Evolutionary conservation across 257 asterid genomes (phyloP), one percentile per base, ranked within the genome.

Genomic region (Ehretia macrophylla): DNA sequence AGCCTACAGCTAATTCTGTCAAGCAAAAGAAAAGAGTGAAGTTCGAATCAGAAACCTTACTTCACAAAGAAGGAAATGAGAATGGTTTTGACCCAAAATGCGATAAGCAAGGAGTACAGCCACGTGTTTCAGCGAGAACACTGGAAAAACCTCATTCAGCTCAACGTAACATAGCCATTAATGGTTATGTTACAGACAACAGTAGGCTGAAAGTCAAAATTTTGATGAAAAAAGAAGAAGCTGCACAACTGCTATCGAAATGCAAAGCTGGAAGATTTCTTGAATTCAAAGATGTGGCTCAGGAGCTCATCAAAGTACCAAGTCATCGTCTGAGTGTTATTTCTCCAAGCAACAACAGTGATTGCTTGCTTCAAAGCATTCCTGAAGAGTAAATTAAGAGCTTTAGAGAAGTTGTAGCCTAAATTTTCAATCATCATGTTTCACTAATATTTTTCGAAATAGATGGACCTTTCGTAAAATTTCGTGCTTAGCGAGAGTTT

Each of bases 161-260:
- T n/a, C n/a, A n/a, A n/a, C n/a, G n/a, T n/a, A n/a, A n/a, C n/a
- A n/a, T n/a, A n/a, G n/a, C n/a, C n/a, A 27, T 27, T 6, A 27
- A 27, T 6, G 35, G 35, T 6, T 27, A 6, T 27, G 47, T 4
- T 10, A 42, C 47, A 17, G 47, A 17, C 12, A 27, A 40, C 17
- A 9, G 48, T n/a, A 42, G 47, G 23, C 8, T 42, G 4, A 64
- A 10, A 60, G 59, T 76, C 27, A 76, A 71, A 64, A 40, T 76
- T 12, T 17, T 64, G 61, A 64, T 76, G 70, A 76, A 37, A 10
- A 76, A 64, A 22, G 62, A 60, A 67, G 81, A 76, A 55, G 78
- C 73, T 22, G 61, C 38, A 9, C 59, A 67, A n/a, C 37, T 76
- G 12, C 48, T 76, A 0, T 56, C 74, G 22, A 76, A 65, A 52